phyloP scores from a whole-genome alignment of 202 grass and related monocot genomes.

The Elaeis oleifera region DNA sequence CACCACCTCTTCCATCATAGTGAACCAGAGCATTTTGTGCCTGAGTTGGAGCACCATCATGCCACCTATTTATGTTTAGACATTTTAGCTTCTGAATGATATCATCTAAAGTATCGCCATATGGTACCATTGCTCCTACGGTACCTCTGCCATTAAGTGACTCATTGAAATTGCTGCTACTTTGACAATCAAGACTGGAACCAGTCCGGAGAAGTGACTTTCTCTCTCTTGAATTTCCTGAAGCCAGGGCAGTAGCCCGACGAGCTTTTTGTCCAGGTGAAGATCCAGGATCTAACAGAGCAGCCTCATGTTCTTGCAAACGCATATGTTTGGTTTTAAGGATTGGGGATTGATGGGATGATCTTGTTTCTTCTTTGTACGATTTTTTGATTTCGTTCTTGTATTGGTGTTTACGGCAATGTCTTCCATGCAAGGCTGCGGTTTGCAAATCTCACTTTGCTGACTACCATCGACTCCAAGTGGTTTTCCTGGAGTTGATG shows the following conservation, averaged over 20 bases:
- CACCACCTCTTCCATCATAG: slow-evolving; percentile 37
- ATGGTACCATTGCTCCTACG: slow-evolving; percentile 17
- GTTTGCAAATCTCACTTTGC: slow-evolving; percentile 20
- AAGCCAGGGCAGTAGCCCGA: slow-evolving; percentile 9
- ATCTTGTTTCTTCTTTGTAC: slow-evolving; percentile 31
- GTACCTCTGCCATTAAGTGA: slow-evolving; percentile 12
- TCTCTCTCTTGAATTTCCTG: slow-evolving; percentile 1
- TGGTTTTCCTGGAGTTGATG: slow-evolving; percentile 13
- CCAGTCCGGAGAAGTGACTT: neutral
- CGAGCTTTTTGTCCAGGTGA: slow-evolving; percentile 12
- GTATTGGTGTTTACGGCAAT: slow-evolving; percentile 28
- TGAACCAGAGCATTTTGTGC: slow-evolving; percentile 42
- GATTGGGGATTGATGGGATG: neutral
- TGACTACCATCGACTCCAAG: slow-evolving; percentile 14
- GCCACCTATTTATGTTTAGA: slow-evolving; percentile 35
- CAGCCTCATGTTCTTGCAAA: slow-evolving; percentile 17
- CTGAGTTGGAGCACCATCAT: slow-evolving; percentile 16
- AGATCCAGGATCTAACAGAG: slow-evolving; percentile 13
- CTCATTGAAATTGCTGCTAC: neutral
- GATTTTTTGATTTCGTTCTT: slow-evolving; percentile 36
- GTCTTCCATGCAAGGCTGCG: slow-evolving; percentile 24
- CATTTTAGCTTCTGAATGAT: slow-evolving; percentile 43
- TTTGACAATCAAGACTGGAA: neutral
- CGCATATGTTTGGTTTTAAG: slow-evolving; percentile 13
- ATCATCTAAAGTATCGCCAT: slow-evolving; percentile 37